Evolutionary conservation across 164 flowering plant genomes (phyloP), one percentile per base, ranked within the genome.

Genomic region (Umbellularia californica): DNA sequence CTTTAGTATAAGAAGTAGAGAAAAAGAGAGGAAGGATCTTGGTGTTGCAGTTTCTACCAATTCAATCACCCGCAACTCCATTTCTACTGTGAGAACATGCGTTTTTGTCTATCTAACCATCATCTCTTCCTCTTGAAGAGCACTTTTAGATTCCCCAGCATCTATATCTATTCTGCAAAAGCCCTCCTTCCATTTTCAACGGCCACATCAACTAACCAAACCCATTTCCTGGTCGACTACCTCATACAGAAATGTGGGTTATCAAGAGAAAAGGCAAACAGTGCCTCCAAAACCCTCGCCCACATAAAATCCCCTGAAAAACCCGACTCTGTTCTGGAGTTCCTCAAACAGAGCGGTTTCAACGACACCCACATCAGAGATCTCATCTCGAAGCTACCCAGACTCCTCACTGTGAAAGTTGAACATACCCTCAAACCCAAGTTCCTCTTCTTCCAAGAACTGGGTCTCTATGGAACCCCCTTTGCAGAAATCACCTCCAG

Each of bases 361-460:
- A 65, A 67, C n/a, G 74, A 76, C 24, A 55, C 74, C 55, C 74
- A 76, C 52, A 71, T 71, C 30, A 66, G n/a, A 17, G 55, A 25
- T 50, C 22, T 72, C 55, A 52, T 76, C 52, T 64, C 71, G 1
- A 17, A 12, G 3, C 28, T 9, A 14, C 74, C 74, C 33, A 52
- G 10, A 19, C n/a, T 70, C 15, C 58, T 70, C 6, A 27, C 27
- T 9, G 10, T 27, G 7, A 65, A 52, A 0, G 70, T 47, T 15
- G 55, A 74, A 24, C 28, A 76, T 65, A 76, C 71, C 70, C 70
- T 76, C 3, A 65, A 63, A 25, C 78, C 78, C 24, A 76, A 76
- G 23, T 7, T 71, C 25, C n/a, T 11, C 14, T 24, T 71, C 28
- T 58, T 76, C 50, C 52, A 64, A 27, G 74, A 76, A 14, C 62